Evolutionary conservation across 2,329 filamentous ascomycete species (phyloP).

Genomic region (Arthrinium puccinioides): DNA sequence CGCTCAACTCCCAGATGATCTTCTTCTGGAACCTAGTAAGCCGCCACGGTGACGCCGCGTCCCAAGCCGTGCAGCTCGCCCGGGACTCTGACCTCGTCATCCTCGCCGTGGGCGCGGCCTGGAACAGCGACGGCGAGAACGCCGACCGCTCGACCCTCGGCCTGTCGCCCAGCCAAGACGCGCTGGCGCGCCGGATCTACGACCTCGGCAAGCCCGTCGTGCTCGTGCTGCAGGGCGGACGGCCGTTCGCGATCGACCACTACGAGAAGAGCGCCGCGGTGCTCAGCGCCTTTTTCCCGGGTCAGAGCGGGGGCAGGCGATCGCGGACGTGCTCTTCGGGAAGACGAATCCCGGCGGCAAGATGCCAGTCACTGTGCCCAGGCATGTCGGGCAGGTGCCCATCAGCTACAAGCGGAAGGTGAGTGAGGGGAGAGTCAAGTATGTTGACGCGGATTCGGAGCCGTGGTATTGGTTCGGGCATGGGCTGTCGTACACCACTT

Average conservation of each 20-base stretch:
- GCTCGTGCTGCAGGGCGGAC: constrained; percentile 31
- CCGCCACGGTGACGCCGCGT: constrained; percentile 17
- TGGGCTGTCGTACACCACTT: constrained; percentile 26
- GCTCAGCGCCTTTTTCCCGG: constrained; percentile 27
- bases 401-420: constrained; percentile 27
- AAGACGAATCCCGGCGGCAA: constrained; percentile 22
- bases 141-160: constrained; percentile 31
- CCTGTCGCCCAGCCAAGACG: constrained; percentile 28
- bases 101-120: constrained; percentile 32
- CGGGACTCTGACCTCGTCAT: constrained; percentile 28
- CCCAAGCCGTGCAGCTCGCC: constrained; percentile 27
- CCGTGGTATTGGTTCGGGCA: constrained; percentile 27
- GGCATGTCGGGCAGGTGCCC: constrained; percentile 26
- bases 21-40: constrained; percentile 39
- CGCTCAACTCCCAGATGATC: constrained; percentile 32
- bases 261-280: constrained; percentile 31
- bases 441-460: constrained; percentile 21
- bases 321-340: constrained; percentile 28
- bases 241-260: constrained; percentile 32
- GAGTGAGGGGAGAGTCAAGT: constrained; percentile 18
- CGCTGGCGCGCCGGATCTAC: constrained; percentile 28
- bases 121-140: constrained; percentile 36
- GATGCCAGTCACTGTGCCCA: constrained; percentile 26
- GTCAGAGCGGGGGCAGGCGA: constrained; percentile 26
- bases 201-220: constrained; percentile 31